Evolutionary conservation across 768 basidiomycete genomes (phyloP).

Genomic region (Suillus hirtellus): DNA sequence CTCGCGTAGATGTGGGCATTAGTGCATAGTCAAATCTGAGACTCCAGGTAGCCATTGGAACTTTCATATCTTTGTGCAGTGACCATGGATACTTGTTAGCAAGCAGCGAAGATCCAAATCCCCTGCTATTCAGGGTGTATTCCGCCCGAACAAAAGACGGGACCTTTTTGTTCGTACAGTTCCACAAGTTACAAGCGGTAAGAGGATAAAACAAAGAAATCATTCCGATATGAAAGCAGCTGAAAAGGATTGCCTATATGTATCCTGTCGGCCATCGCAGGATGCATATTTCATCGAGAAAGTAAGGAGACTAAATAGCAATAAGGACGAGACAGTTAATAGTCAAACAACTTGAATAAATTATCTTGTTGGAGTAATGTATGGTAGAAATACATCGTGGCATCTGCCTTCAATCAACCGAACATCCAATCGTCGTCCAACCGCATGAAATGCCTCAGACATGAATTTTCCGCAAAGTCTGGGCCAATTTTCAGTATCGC

Average conservation of each 20-base stretch:
- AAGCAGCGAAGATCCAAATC: no score
- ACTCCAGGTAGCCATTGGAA: not conserved
- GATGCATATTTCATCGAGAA: not conserved
- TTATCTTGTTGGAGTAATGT: not conserved
- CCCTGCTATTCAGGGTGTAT: no score
- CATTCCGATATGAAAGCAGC: no score
- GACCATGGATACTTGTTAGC: no score
- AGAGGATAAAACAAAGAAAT: no score
- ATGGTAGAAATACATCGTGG: conserved; percentile 1
- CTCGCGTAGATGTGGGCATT: not conserved
- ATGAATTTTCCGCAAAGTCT: conserved; percentile 32
- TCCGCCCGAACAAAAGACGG: no score
- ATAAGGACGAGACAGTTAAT: not conserved
- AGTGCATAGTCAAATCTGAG: not conserved
- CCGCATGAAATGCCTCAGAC: conserved; percentile 30
- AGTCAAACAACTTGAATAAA: not conserved
- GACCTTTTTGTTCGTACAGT: no score
- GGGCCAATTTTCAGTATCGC: conserved; percentile 6
- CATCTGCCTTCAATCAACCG: not conserved
- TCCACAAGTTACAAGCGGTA: no score
- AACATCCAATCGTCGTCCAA: conserved; percentile 18
- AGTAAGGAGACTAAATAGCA: not conserved
- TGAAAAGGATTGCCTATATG: not conserved
- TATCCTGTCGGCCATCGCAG: not conserved
- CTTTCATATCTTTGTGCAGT: no score